A percentile compares a stretch with the other conserved stretches of the same genome.
Evolutionary conservation across 163 green algal genomes (phyloP).

Genomic region (Chlorella variabilis): DNA sequence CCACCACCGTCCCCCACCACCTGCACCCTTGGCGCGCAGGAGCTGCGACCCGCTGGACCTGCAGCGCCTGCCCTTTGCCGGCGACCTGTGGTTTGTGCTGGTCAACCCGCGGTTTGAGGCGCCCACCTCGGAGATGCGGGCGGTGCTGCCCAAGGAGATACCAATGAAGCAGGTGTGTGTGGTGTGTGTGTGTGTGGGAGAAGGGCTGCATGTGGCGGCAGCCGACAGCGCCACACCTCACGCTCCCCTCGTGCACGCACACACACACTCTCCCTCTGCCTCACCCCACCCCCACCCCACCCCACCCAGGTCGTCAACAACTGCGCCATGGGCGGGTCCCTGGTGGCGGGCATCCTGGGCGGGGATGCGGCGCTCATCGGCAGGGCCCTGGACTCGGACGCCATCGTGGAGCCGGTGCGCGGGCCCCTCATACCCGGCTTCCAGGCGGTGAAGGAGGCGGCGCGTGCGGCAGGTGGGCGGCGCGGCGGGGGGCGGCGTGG

Average conservation of each 20-base stretch:
- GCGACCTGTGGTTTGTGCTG: constrained; percentile 89
- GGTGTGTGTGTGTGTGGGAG: not conserved
- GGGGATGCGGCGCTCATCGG: constrained; percentile 86
- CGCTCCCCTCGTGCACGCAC: too few species aligned
- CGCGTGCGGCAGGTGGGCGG: constrained; percentile 73
- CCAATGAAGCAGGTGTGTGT: constrained; percentile 47
- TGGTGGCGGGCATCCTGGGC: constrained; percentile 91
- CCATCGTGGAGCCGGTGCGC: constrained; percentile 94
- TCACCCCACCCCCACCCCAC: not conserved
- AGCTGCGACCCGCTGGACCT: constrained; percentile 82
- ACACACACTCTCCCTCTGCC: too few species aligned
- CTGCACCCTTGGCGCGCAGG: constrained; percentile 40
- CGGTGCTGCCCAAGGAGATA: constrained; percentile 89
- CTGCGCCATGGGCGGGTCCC: constrained; percentile 80
- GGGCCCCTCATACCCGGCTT: constrained; percentile 96
- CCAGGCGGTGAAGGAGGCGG: constrained; percentile 90
- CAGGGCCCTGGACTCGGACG: constrained; percentile 86
- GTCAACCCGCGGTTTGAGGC: constrained; percentile 97
- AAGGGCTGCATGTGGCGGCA: too few species aligned
- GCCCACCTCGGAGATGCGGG: constrained; percentile 94
- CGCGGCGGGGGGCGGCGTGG: not conserved
- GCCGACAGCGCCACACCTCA: too few species aligned
- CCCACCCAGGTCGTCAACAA: constrained; percentile 83
- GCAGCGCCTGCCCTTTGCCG: constrained; percentile 66
- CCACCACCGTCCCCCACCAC: too few species aligned